Percentiles rank a stretch among this genome's conserved stretches.
phyloP scores from a whole-genome alignment of 164 flowering plant genomes.

The Vitis riparia region DNA sequence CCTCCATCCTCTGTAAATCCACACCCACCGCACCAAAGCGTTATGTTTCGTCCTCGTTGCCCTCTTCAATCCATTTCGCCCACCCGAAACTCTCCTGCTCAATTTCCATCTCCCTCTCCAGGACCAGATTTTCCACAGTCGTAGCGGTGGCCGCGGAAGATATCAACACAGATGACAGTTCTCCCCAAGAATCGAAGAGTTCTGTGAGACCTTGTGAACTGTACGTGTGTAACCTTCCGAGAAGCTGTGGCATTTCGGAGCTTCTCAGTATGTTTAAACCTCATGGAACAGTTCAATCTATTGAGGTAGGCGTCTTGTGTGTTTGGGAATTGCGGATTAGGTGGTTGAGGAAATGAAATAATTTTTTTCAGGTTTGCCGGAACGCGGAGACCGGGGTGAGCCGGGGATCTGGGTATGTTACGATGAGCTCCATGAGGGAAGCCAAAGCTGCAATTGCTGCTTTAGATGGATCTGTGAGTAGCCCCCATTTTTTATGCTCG shows the following conservation, averaged over 20 bases:
- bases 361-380: slow-evolving; percentile 39
- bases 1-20: not conserved
- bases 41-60: not conserved
- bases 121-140: slow-evolving; percentile 7
- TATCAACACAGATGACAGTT: slow-evolving; percentile 1
- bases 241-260: slow-evolving; percentile 31
- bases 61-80: not conserved
- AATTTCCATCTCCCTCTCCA: slow-evolving; percentile 1
- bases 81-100: slow-evolving; percentile 5
- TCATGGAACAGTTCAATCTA: slow-evolving; percentile 38
- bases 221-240: slow-evolving; percentile 50
- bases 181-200: slow-evolving; percentile 1
- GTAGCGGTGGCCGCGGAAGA: slow-evolving; percentile 11
- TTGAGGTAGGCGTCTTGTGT: slow-evolving; percentile 26
- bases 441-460: slow-evolving; percentile 40
- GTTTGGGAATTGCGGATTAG: not conserved
- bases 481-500: not conserved
- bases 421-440: slow-evolving; percentile 34
- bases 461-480: slow-evolving; percentile 50
- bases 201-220: slow-evolving; percentile 26
- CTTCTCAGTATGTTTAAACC: slow-evolving; percentile 37
- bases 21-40: not conserved
- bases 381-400: slow-evolving; percentile 45
- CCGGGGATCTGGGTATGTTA: slow-evolving; percentile 44
- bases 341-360: not conserved